Evolutionary conservation across 2,329 filamentous ascomycete species (phyloP), one percentile per base, ranked within the genome.

Genomic region (Aspergillus quadrilineatus): DNA sequence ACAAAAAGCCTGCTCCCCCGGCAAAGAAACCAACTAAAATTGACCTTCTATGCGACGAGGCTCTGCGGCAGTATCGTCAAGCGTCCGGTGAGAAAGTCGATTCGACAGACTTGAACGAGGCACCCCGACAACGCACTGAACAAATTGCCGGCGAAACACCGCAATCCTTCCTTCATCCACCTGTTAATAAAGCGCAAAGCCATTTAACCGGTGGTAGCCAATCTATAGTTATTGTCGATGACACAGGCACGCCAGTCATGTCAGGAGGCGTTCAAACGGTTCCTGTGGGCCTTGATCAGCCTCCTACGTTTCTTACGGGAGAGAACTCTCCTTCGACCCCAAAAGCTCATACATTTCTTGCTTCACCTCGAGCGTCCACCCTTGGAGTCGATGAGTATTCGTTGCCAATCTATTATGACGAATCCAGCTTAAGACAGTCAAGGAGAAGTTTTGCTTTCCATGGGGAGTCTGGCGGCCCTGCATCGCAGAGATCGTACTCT

Each of bases 171-270:
- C 26, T 53, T 17, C 17, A 45, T 17, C 52, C 56, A 3, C 52
- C 56, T 4, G 59, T 69, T 5, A 62, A 47, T n/a, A 74, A 81
- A 44, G 57, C 66, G 32, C 62, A 69, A 51, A 85, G 82, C 61
- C 78, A 79, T 55, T 83, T 93, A 44, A 94, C 91, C 0, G 80
- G 81, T 9, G 89, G 90, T n/a, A 96, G 90, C 78, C 88, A 92
- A 68, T 96, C 91, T 0, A 95, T 96, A 62, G 82, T 96, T 54
- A 95, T 96, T 67, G 85, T 96, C 36, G 90, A 95, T 64, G 82
- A 83, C 60, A 85, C 82, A 32, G 75, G 75, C 6, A 64, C 73
- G 32, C 71, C 73, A n/a, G 53, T 69, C 4, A 77, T 75, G 69
- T 71, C 75, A 9, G 75, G 75, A 6, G 75, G 68, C 4, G 58